phyloP scores from a whole-genome alignment of 768 basidiomycete genomes.

The Holtermanniella nyarrowii region DNA sequence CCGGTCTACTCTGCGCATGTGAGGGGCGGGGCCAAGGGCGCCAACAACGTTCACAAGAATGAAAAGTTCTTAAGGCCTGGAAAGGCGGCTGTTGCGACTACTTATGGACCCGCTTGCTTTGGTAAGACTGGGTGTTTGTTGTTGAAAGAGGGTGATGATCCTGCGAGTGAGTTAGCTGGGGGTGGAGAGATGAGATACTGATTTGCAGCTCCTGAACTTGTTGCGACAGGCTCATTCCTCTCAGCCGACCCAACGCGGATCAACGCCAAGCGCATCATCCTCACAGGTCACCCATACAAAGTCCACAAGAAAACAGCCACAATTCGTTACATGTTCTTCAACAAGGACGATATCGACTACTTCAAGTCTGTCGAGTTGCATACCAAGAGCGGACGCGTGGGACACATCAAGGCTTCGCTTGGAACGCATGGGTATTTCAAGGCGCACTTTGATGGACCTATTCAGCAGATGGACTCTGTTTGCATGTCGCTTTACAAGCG shows the following conservation, averaged over 20 bases:
- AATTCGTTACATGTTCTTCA: constrained; percentile 98
- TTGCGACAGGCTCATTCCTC: constrained; percentile 79
- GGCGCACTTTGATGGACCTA: constrained; percentile 83
- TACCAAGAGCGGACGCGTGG: constrained; percentile 80
- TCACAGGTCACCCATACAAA: constrained; percentile 94
- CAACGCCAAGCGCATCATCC: constrained; percentile 82
- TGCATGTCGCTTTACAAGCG: constrained; percentile 94
- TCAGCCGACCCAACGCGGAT: constrained; percentile 83
- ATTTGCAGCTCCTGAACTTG: constrained; percentile 49
- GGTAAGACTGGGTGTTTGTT: constrained; percentile 73
- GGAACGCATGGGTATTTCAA: constrained; percentile 98
- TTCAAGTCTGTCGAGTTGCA: constrained; percentile 87
- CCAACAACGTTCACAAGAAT: constrained; percentile 96
- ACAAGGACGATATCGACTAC: constrained; percentile 78
- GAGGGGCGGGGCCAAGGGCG: constrained; percentile 71
- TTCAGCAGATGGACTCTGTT: constrained; percentile 92
- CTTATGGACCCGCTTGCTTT: constrained; percentile 79
- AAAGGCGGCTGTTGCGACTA: constrained; percentile 60
- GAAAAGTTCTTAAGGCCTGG: constrained; percentile 83
- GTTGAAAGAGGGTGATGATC: constrained; percentile 50
- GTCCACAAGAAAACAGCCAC: constrained; percentile 96
- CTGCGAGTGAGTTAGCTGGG: constrained; percentile 31
- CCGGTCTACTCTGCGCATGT: constrained; percentile 90
- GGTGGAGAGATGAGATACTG: constrained; percentile 46
- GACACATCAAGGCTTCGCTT: constrained; percentile 74